Conservation (phyloP, 2,329 filamentous ascomycete genomes). For the Phyllosticta ampelicida region DNA sequence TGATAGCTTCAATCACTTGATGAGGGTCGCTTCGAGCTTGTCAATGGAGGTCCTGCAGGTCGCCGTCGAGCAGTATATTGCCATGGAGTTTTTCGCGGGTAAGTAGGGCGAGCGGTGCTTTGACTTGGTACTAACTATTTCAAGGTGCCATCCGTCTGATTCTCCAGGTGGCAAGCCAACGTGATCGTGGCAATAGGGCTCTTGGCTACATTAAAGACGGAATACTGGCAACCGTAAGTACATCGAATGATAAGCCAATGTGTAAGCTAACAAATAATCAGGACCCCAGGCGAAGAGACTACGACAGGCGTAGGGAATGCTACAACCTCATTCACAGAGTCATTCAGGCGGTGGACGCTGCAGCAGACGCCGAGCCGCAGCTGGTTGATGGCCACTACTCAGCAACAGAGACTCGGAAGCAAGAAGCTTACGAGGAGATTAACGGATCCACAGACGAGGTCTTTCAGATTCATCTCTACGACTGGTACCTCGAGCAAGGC, state of each 20-base stretch:
- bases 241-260: not conserved
- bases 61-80: conserved; percentile 68
- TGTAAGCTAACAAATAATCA: conserved; percentile 18
- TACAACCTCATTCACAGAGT: conserved; percentile 84
- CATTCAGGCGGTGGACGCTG: conserved; percentile 64
- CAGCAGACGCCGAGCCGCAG: conserved; percentile 57
- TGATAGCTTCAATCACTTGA: conserved; percentile 79
- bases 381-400: conserved; percentile 69
- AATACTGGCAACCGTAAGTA: conserved; percentile 40
- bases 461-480: conserved; percentile 93
- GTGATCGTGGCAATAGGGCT: conserved; percentile 78
- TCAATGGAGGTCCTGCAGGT: conserved; percentile 68
- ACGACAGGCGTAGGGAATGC: conserved; percentile 61
- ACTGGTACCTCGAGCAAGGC: conserved; percentile 85
- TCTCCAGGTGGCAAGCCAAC: conserved; percentile 69
- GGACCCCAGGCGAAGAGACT: conserved; percentile 60
- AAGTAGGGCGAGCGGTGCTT: conserved; percentile 4
- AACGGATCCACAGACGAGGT: conserved; percentile 82
- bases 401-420: conserved; percentile 63
- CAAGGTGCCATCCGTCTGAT: conserved; percentile 72
- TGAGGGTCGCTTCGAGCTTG: conserved; percentile 75
- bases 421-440: conserved; percentile 84
- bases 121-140: conserved; percentile 7
- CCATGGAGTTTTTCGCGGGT: conserved; percentile 77
- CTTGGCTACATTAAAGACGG: conserved; percentile 81